Evolutionary conservation across 2,329 filamentous ascomycete species (phyloP).

Genomic region (Dactylonectria estremocensis): DNA sequence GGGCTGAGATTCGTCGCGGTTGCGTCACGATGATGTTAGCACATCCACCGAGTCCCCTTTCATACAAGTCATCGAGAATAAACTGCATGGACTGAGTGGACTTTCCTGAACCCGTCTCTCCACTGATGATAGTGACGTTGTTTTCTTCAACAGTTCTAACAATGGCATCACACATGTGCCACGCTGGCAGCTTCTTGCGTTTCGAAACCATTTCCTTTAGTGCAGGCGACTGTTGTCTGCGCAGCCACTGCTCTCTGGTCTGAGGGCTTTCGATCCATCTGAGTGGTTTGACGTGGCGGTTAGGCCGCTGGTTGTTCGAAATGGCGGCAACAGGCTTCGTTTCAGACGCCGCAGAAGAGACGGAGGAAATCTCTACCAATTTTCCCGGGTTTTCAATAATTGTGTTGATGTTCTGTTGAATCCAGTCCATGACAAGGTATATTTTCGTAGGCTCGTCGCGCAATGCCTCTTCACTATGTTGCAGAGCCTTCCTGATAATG

Average conservation of each 20-base stretch:
- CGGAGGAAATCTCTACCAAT: conserved; percentile 86
- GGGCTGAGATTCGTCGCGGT: conserved; percentile 91
- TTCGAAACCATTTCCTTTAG: conserved; percentile 83
- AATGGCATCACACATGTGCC: conserved; percentile 84
- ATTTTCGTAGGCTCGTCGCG: conserved; percentile 90
- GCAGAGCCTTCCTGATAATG: conserved; percentile 82
- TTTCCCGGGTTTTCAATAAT: conserved; percentile 89
- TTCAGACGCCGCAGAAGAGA: conserved; percentile 77
- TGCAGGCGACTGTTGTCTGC: conserved; percentile 74
- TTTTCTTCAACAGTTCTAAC: conserved; percentile 81
- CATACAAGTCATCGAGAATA: conserved; percentile 91
- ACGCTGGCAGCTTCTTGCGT: conserved; percentile 86
- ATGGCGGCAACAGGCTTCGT: conserved; percentile 54
- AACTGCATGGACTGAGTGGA: conserved; percentile 98
- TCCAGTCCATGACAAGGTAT: conserved; percentile 91
- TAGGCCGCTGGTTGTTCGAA: conserved; percentile 49
- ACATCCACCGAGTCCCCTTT: conserved; percentile 78
- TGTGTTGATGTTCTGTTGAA: conserved; percentile 86
- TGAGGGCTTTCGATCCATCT: conserved; percentile 73
- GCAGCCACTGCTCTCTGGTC: conserved; percentile 79
- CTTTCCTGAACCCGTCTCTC: conserved; percentile 97
- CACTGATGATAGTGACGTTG: conserved; percentile 96
- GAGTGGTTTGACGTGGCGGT: conserved; percentile 71
- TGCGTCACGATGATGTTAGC: conserved; percentile 97
- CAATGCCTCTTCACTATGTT: conserved; percentile 79